A percentile compares a stretch with the other conserved stretches of the same genome.
Conservation (phyloP, 2,329 filamentous ascomycete species). For the Corynespora cassiicola region DNA sequence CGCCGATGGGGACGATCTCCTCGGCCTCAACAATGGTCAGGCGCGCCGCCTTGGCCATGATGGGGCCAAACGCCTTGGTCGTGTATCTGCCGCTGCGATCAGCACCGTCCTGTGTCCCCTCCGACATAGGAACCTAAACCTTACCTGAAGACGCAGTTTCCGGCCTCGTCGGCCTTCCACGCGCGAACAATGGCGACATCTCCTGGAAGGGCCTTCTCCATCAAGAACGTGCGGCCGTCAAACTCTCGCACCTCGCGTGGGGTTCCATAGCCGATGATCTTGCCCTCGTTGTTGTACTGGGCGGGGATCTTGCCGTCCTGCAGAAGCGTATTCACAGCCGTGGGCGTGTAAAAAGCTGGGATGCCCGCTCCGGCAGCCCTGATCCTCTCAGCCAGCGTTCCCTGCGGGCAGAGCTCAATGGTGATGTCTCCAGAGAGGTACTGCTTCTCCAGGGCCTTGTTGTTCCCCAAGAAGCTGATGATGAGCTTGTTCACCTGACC, state of each 20-base stretch:
- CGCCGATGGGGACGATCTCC: constrained; percentile 86
- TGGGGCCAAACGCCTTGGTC: constrained; percentile 45
- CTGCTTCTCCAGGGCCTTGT: constrained; percentile 76
- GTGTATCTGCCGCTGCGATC: constrained; percentile 35
- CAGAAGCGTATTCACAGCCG: constrained; percentile 68
- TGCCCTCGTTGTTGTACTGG: constrained; percentile 64
- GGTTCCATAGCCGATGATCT: constrained; percentile 67
- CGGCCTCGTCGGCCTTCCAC: constrained; percentile 77
- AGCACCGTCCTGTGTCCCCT: background rate
- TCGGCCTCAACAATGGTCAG: constrained; percentile 95
- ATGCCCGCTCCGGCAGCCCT: constrained; percentile 78
- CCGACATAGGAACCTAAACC: background rate
- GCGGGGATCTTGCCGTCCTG: constrained; percentile 73
- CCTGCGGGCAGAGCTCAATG: constrained; percentile 79
- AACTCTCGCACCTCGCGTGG: constrained; percentile 76
- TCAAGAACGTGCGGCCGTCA: constrained; percentile 73
- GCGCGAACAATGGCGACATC: constrained; percentile 80
- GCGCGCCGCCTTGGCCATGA: constrained; percentile 88
- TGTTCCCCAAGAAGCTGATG: constrained; percentile 78
- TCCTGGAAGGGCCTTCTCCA: constrained; percentile 78
- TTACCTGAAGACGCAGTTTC: constrained; percentile 74
- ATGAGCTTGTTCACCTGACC: constrained; percentile 76
- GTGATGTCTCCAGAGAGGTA: constrained; percentile 76
- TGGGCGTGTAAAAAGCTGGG: constrained; percentile 81
- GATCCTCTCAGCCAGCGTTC: constrained; percentile 74